phyloP scores from a whole-genome alignment of 2,329 filamentous ascomycete species.

The Trematosphaeria pertusa region DNA sequence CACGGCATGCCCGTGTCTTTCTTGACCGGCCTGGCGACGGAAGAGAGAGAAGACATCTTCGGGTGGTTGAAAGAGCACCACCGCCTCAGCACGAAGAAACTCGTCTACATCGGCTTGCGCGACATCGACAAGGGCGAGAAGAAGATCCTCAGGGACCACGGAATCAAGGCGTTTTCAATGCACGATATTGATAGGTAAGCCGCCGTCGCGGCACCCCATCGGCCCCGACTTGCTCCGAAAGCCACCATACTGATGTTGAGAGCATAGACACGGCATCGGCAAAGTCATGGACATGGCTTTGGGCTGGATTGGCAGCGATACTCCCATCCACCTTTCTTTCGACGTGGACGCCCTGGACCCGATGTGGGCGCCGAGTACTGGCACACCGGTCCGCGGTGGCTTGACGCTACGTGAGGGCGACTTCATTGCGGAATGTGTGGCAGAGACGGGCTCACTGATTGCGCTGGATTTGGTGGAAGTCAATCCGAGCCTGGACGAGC shows the following conservation, averaged over 20 bases:
- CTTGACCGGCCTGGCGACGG: slow-evolving; percentile 81
- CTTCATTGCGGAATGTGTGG: slow-evolving; percentile 82
- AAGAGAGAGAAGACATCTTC: slow-evolving; percentile 80
- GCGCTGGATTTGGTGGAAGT: slow-evolving; percentile 65
- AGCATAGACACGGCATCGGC: slow-evolving; percentile 83
- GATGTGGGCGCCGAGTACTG: slow-evolving; percentile 94
- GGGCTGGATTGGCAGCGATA: slow-evolving; percentile 91
- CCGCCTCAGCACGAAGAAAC: slow-evolving; percentile 75
- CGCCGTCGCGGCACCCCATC: background rate
- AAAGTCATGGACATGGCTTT: slow-evolving; percentile 98
- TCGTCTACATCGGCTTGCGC: slow-evolving; percentile 95
- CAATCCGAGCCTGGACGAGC: slow-evolving; percentile 56
- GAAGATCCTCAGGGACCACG: slow-evolving; percentile 83
- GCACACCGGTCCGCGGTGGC: slow-evolving; percentile 91
- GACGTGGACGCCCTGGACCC: slow-evolving; percentile 97
- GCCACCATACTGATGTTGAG: slow-evolving; percentile 9
- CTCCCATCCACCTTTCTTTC: slow-evolving; percentile 95
- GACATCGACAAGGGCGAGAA: slow-evolving; percentile 96
- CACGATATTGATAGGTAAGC: slow-evolving; percentile 89
- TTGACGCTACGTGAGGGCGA: slow-evolving; percentile 94
- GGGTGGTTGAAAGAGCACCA: slow-evolving; percentile 85
- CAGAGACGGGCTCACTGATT: slow-evolving; percentile 62
- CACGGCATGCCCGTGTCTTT: slow-evolving; percentile 98
- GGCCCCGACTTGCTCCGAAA: background rate
- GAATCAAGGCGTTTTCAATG: slow-evolving; percentile 97